Base-by-base conservation (phyloP, 1,284 basidiomycete species). In the Fomitopsis pinicola region DNA sequence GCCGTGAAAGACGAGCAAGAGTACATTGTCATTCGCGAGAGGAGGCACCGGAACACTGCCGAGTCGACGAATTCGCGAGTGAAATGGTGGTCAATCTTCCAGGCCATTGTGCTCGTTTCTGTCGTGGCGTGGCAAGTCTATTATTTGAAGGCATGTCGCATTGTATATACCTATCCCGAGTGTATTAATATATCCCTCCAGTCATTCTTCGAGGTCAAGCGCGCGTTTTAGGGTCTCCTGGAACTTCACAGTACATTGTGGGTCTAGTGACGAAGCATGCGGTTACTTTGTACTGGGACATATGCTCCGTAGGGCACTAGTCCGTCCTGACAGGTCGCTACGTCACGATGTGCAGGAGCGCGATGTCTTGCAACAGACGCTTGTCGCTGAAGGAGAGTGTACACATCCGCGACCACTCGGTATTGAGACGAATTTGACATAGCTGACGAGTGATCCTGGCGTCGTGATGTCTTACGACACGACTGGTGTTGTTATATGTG, bases 1-100 rank as follows among this genome's bases (percentile, higher is more conserved):
- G 80, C 93, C 17, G 94, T 99, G 67, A 98, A 98, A 77, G 97
- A 99, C 71, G 97, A 99, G 76, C 97, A 99, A 73, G 95, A 98
- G 75, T 99, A 99, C 76, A 94, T 99, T 62, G 93, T 97, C 42
- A 89, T 98, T 48, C 84, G 97, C 52, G 97, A 99, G 76, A 85
- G 87, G 59, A 89, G 91, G 36, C 97, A 99, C 75, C 82, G 97
- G 62, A 92, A 99, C 75, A 99, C 94, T 2, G 94, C 94, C 22
- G 94, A 96, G 76, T 95, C 93, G 4, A 95, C 94, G 69, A 99
- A 99, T 74, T 86, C 92, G 42, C 88, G 97, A 46, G 96, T 99
- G 62, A 99, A 98, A 77, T 99, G 94, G 94, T 99, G 97, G 97
- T 97, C 94, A 12, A 89, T 99, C 64, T 75, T 95, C 14, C 97